Evolutionary conservation across 306 rosid genomes (phyloP).

Genomic region (Bauhinia variegata): DNA sequence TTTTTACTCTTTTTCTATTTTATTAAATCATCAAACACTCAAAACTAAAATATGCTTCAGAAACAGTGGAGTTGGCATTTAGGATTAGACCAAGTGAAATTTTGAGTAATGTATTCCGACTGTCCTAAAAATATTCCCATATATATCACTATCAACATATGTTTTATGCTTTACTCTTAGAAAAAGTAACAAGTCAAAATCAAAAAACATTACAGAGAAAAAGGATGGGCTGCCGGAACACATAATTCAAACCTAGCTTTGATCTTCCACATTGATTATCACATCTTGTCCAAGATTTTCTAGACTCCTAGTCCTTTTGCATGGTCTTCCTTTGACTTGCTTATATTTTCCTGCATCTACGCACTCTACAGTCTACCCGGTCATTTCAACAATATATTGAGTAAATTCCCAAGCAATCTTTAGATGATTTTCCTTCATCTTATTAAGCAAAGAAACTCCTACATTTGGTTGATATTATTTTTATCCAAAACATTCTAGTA

Average conservation of each 20-base stretch:
- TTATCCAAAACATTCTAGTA: background rate
- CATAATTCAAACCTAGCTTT: background rate
- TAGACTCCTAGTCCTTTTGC: background rate
- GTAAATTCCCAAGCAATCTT: background rate
- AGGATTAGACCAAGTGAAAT: background rate
- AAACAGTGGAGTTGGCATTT: slow-evolving; percentile 2
- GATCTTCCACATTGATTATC: background rate
- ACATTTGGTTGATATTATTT: background rate
- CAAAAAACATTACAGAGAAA: too few relatives aligned
- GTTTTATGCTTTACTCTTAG: too few relatives aligned
- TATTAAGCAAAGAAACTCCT: background rate
- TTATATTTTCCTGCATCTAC: background rate
- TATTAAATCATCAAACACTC: background rate
- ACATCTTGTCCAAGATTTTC: background rate
- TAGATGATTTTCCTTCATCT: background rate
- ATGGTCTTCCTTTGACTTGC: background rate
- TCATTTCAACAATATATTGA: background rate
- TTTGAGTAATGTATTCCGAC: background rate
- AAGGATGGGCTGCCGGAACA: background rate
- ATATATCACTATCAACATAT: background rate
- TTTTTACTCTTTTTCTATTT: too few relatives aligned
- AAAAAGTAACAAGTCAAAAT: too few relatives aligned
- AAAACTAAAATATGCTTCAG: background rate
- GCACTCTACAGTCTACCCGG: background rate
- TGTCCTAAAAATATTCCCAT: background rate